Evolutionary conservation across 2,329 filamentous ascomycete genomes (phyloP), one percentile per base, ranked within the genome.

Genomic region (Colletotrichum paranaense): DNA sequence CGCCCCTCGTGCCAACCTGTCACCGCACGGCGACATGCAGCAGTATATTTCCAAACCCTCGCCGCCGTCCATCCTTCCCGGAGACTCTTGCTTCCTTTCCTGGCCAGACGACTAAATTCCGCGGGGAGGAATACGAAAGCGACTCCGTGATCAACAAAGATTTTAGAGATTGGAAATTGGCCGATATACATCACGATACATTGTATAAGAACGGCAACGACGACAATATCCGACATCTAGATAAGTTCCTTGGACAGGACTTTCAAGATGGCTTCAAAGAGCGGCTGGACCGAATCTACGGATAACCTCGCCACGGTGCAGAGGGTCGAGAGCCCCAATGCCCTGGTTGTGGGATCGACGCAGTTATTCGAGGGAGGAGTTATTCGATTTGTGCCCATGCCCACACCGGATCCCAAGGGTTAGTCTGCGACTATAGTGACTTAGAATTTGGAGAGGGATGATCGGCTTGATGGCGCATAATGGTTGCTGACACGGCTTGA

Each of bases 351-450:
- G 35, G 77, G 77, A 35, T 78, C 77, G 24, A 75, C 75, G 30
- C 76, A 77, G 70, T 67, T 78, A 57, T 78, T 77, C 62, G 72
- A 77, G 49, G 68, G 69, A 49, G 62, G 57, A 53, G 60, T 72
- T 57, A 75, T 76, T 22, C 76, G 75, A 59, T 78, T 67, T 68
- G 67, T 78, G 16, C 77, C 77, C n/a, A 79, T 77, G 73, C 80
- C 80, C 5, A 78, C 78, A 14, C 78, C 80, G 28, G 77, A 81
- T 67, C 80, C 80, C 2, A 81, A 79, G 73, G 80, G 77, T 78
- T 53, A 64, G 62, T 64, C 35, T 19, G 9, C 22, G n/a, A 28
- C 14, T 26, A 8, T 5, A 4, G 8, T 14, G 2, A 19, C 2
- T 52, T 16, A 4, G 16, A 28, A n/a, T 11, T 7, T 19, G 22